These are phyloP conservation scores for Polyporus tsugae DNA, from an alignment of 1,284 basidiomycete species.

Conservation along the genomic window DNA sequence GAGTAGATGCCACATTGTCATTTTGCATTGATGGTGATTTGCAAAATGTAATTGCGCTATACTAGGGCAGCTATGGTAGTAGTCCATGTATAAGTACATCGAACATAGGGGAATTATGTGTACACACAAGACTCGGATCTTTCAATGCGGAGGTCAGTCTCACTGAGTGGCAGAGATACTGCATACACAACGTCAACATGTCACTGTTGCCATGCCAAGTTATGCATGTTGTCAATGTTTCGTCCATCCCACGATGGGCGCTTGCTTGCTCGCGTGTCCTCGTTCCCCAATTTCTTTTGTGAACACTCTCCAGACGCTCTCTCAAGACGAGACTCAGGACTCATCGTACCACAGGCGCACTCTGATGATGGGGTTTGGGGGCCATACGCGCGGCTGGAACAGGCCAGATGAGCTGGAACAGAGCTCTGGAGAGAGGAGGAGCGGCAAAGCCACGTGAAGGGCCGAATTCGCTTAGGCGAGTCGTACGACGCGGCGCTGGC, in stretches of 20 bases:
- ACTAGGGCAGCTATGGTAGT: neutral
- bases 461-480: slow-evolving; percentile 21
- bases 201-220: neutral
- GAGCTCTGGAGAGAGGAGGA: slow-evolving; percentile 11
- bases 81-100: no score
- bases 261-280: neutral
- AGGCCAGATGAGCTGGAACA: slow-evolving; percentile 25
- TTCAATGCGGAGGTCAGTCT: no score
- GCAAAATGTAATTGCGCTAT: neutral
- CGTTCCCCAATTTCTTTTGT: neutral
- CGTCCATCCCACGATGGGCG: neutral
- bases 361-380: neutral
- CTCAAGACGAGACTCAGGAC: neutral
- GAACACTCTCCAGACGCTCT: neutral
- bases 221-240: neutral
- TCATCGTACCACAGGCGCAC: slow-evolving; percentile 1
- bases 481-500: slow-evolving; percentile 31
- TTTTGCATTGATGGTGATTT: no score
- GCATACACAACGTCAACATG: neutral
- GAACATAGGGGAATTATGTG: no score
- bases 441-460: slow-evolving; percentile 23
- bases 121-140: no score
- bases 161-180: no score
- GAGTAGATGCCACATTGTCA: no score
- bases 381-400: slow-evolving; percentile 22